Conservation (phyloP, 2,329 filamentous ascomycete species). For the Colletotrichum melonis region DNA sequence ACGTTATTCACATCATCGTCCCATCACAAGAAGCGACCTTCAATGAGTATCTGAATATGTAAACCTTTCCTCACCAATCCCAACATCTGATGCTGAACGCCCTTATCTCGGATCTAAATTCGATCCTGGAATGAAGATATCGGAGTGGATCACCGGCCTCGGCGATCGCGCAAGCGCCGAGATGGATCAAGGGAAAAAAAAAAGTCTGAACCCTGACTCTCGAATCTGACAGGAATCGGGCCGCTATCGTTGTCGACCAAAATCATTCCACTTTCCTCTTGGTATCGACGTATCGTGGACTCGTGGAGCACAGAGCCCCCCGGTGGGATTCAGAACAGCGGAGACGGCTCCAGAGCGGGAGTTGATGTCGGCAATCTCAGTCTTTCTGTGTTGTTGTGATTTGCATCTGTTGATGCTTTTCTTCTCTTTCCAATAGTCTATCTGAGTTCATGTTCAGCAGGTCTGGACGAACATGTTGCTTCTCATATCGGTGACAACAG, state of each 20-base stretch:
- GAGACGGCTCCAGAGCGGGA: slow-evolving; percentile 27
- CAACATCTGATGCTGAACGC: neutral
- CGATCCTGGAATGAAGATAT: neutral
- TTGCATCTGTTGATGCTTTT: neutral
- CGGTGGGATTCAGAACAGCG: slow-evolving; percentile 18
- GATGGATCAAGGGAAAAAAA: neutral
- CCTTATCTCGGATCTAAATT: neutral
- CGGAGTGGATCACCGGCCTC: slow-evolving; percentile 4
- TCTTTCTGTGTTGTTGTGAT: neutral
- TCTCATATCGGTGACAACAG: neutral
- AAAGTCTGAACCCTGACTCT: neutral
- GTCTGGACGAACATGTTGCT: neutral
- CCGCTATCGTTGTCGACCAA: slow-evolving; percentile 3
- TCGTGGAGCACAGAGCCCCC: neutral
- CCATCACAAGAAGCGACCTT: neutral
- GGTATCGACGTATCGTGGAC: neutral
- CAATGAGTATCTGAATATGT: neutral
- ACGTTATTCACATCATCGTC: neutral
- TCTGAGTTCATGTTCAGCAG: neutral
- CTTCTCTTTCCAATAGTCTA: neutral
- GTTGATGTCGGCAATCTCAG: slow-evolving; percentile 29
- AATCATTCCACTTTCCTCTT: neutral
- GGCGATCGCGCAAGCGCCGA: slow-evolving; percentile 14
- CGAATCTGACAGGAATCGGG: neutral
- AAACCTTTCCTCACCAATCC: neutral